Evolutionary conservation across 768 basidiomycete species (phyloP), one percentile per base, ranked within the genome.

Genomic region (Rhizopogon vesiculosus): DNA sequence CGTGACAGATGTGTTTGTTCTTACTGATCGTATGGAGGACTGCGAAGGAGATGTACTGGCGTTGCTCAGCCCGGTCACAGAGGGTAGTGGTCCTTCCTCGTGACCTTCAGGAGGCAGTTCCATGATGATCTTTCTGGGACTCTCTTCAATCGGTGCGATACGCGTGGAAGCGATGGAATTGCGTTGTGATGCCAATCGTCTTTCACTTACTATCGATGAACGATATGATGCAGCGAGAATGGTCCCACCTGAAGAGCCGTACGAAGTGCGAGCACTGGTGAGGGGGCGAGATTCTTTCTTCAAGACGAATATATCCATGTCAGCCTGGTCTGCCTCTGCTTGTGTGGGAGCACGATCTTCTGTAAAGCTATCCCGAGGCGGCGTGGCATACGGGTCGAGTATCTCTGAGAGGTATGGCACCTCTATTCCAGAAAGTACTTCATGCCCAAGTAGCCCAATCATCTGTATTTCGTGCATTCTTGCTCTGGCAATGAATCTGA

Each of bases 381-480:
- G 66, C 4, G 71, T 69, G 39, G 71, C 62, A 7, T 59, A 28
- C 31, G 64, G 62, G 28, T 75, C 74, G 29, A 61, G 55, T 33
- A 59, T 73, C 31, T 82, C 79, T 7, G 81, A 78, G 28, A 93
- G 70, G 65, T 84, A 88, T 1, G 95, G 94, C 12, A 97, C 84
- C 59, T 91, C 89, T 57, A 97, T 94, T 59, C 86, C 87, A 5
- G 91, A 87, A 19, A 93, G 83, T 31, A 97, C 87, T 62, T 96
- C 93, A 61, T 95, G 91, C 61, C 93, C 93, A 43, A 96, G 76
- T 8, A 96, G 74, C 6, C 95, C 95, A 1, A 97, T 80, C 90
- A 92, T 95, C 65, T 97, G 90, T 40, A 97, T 93, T 66, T 95
- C 91, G 63, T 93, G 91, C 93, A 97, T 96, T 73, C 92, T 91